These are phyloP conservation scores for Hanseniaspora nectarophila DNA, from an alignment of 805 yeast genomes.

Conservation along the genomic window DNA sequence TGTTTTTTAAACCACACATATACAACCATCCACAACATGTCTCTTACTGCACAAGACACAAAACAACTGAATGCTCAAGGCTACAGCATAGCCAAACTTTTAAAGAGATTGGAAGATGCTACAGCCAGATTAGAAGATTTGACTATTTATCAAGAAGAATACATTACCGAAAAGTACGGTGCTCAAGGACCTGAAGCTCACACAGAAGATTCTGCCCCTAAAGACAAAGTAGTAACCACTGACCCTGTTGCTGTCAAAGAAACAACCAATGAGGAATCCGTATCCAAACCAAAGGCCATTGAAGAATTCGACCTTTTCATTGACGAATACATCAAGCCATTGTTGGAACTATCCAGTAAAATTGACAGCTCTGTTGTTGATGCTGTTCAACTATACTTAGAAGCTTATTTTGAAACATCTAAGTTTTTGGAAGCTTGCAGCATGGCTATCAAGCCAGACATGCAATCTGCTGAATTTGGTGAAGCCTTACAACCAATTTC, in stretches of 20 bases:
- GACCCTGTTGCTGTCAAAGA: background rate
- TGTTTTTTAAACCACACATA: constrained; percentile 11
- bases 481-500: constrained; percentile 60
- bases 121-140: constrained; percentile 86
- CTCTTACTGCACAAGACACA: constrained; percentile 11
- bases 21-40: constrained; percentile 15
- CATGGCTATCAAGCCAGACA: constrained; percentile 53
- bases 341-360: constrained; percentile 32
- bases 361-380: constrained; percentile 41
- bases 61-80: constrained; percentile 41
- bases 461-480: constrained; percentile 40
- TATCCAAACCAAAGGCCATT: constrained; percentile 34
- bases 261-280: constrained; percentile 14
- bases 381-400: constrained; percentile 37
- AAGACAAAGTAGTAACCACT: background rate
- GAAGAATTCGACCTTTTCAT: constrained; percentile 46
- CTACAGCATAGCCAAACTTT: constrained; percentile 71
- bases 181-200: constrained; percentile 5
- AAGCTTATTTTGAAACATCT: constrained; percentile 47
- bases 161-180: constrained; percentile 28
- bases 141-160: constrained; percentile 62
- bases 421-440: constrained; percentile 47
- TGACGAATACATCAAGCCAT: constrained; percentile 44
- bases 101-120: constrained; percentile 81
- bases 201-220: background rate